Conservation (phyloP, 2,329 filamentous ascomycete species). For the Ceratocystis papillata region DNA sequence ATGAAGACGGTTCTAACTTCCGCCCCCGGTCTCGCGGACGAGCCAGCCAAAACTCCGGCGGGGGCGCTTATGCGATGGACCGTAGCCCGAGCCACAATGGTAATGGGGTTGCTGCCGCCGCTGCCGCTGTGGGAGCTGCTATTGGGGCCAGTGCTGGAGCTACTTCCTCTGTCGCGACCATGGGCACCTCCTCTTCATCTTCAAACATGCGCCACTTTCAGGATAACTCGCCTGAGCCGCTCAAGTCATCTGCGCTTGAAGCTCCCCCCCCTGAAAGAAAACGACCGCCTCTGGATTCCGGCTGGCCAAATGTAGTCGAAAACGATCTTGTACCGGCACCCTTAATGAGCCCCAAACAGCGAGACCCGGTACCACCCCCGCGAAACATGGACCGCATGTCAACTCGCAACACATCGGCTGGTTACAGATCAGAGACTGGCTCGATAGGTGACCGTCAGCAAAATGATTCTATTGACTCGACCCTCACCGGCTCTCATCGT, state of each 20-base stretch:
- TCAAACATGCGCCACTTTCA: conserved; percentile 16
- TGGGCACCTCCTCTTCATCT: neutral
- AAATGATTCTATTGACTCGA: conserved; percentile 24
- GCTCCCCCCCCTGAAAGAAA: conserved; percentile 51
- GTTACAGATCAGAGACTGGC: conserved; percentile 24
- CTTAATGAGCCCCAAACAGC: conserved; percentile 43
- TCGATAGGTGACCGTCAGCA: conserved; percentile 24
- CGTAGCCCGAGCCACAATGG: conserved; percentile 25
- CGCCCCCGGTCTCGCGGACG: conserved; percentile 46
- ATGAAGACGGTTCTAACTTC: conserved; percentile 43
- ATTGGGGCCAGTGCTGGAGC: conserved; percentile 9
- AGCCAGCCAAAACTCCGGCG: conserved; percentile 31
- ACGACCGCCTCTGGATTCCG: conserved; percentile 55
- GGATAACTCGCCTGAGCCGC: conserved; percentile 25
- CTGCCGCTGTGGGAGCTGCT: conserved; percentile 9
- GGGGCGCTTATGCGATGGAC: conserved; percentile 26
- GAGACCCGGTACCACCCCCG: conserved; percentile 39
- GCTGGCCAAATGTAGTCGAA: conserved; percentile 41
- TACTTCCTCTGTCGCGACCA: neutral
- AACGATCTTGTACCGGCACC: conserved; percentile 49
- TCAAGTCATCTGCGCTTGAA: conserved; percentile 29
- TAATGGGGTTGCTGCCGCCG: conserved; percentile 25
- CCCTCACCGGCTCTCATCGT: conserved; percentile 21
- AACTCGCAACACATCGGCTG: conserved; percentile 36
- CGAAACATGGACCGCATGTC: conserved; percentile 42